These are phyloP conservation scores for Aspergillus eucalypticola DNA, from an alignment of 2,329 filamentous ascomycete species.

Conservation along the genomic window DNA sequence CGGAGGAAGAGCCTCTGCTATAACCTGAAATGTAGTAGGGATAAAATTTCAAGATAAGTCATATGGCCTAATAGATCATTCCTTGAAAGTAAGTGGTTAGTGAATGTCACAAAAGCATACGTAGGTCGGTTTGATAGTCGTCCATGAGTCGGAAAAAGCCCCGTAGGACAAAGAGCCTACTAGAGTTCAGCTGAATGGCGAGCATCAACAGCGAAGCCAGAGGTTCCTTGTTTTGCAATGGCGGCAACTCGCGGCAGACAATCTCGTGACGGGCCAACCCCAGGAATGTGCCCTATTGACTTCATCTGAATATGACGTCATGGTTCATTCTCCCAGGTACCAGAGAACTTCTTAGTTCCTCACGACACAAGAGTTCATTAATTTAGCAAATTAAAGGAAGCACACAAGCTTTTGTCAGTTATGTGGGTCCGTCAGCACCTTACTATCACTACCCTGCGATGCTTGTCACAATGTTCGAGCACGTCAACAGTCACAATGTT, in stretches of 20 bases:
- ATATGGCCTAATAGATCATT: not conserved
- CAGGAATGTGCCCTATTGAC: not conserved
- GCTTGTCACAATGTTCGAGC: no score
- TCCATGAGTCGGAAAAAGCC: not conserved
- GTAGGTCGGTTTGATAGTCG: not conserved
- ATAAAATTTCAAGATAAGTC: not conserved
- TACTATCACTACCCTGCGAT: no score
- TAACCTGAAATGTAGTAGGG: no score
- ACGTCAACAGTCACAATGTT: no score
- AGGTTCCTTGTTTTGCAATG: not conserved
- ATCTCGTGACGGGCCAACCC: not conserved
- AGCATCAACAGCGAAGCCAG: not conserved
- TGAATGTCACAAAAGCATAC: not conserved
- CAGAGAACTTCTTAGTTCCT: not conserved
- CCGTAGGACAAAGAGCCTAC: not conserved
- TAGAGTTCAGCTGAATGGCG: not conserved
- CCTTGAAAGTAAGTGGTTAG: not conserved
- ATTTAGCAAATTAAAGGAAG: no score
- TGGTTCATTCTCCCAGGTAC: not conserved
- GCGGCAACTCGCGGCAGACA: not conserved
- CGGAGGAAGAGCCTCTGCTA: not conserved
- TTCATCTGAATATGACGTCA: not conserved
- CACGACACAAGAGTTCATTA: no score
- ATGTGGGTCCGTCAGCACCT: no score
- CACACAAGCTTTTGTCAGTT: not conserved